Percentiles rank a stretch among this genome's conserved stretches.
Conservation (phyloP, 352 stramenopile species). For the Globisporangium acanthophoron region DNA sequence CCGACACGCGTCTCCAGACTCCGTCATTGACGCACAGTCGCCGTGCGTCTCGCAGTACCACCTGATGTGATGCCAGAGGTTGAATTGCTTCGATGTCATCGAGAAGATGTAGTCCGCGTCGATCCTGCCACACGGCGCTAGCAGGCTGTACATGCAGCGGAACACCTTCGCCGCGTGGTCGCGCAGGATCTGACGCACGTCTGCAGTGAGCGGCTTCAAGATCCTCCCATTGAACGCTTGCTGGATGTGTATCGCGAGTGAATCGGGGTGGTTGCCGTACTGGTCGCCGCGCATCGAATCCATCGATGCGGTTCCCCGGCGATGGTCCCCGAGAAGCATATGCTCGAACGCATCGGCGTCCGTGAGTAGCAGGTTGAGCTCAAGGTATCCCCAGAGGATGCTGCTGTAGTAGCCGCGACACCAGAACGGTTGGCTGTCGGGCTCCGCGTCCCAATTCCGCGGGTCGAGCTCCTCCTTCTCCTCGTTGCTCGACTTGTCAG, state of each 20-base stretch:
- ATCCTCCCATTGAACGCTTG: background rate
- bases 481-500: constrained; percentile 20
- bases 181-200: constrained; percentile 6
- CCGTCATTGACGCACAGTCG: background rate
- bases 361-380: constrained; percentile 27
- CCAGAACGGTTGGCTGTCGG: background rate
- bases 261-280: background rate
- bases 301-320: background rate
- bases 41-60: background rate
- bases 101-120: background rate
- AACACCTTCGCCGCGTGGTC: constrained; percentile 15
- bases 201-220: background rate
- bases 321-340: too few relatives aligned
- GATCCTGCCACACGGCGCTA: background rate
- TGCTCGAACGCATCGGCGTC: constrained; percentile 19
- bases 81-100: background rate
- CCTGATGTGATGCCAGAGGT: background rate
- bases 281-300: background rate
- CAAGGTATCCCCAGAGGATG: constrained; percentile 23
- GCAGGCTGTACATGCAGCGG: constrained; percentile 8
- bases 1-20: background rate
- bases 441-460: constrained; percentile 13
- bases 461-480: constrained; percentile 19
- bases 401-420: constrained; percentile 5
- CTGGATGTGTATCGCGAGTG: background rate